Conservation (phyloP, 2,329 filamentous ascomycete genomes). For the Venturia effusa region DNA sequence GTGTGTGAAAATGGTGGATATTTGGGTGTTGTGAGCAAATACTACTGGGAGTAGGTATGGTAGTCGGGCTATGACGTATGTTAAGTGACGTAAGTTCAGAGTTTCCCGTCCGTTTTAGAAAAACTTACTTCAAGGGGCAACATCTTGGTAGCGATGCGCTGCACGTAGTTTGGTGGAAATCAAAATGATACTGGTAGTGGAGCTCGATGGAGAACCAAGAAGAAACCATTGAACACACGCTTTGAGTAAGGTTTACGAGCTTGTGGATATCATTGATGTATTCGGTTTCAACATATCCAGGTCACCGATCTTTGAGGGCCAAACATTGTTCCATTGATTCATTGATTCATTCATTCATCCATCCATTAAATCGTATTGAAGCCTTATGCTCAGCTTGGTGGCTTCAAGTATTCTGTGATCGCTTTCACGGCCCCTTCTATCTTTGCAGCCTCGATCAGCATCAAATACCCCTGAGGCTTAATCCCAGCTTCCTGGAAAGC, state of each 20-base stretch:
- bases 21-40: not conserved
- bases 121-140: not conserved
- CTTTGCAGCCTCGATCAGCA: constrained; percentile 71
- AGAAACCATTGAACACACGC: not conserved
- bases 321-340: too few species aligned
- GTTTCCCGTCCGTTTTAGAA: not conserved
- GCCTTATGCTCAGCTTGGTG: not conserved
- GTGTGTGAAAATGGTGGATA: not conserved
- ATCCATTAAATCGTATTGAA: not conserved
- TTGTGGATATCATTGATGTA: not conserved
- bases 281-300: not conserved
- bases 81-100: not conserved
- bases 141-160: not conserved
- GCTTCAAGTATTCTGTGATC: constrained; percentile 57
- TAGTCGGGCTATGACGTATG: not conserved
- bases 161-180: too few species aligned
- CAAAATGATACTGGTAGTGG: too few species aligned
- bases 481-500: constrained; percentile 92
- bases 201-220: not conserved
- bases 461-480: constrained; percentile 71
- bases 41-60: too few species aligned
- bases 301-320: not conserved
- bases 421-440: constrained; percentile 68
- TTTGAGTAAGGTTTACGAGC: not conserved
- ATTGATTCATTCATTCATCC: not conserved